Percentiles rank a stretch among this genome's conserved stretches.
phyloP scores from a whole-genome alignment of 192 early-diverging fungal species.

The Jimgerdemannia lactiflua region DNA sequence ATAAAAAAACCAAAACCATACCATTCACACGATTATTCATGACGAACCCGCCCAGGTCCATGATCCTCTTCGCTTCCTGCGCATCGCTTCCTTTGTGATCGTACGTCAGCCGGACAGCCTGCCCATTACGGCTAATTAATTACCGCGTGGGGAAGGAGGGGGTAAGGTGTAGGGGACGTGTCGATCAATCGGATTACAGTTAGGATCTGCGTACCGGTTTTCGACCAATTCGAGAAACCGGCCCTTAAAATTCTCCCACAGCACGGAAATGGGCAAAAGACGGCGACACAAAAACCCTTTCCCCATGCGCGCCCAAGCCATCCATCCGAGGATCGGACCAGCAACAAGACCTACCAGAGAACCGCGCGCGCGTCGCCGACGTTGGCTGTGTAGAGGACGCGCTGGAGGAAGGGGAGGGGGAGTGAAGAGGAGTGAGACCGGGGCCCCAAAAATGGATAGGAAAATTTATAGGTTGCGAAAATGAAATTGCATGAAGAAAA shows the following conservation, averaged over 20 bases:
- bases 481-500: not conserved
- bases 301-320: too few relatives aligned
- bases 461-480: not conserved
- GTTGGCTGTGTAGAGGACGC: conserved; percentile 92
- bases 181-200: conserved; percentile 8
- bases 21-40: conserved; percentile 99
- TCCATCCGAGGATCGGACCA: not conserved
- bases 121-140: conserved; percentile 63
- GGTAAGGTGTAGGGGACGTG: not conserved
- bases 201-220: not conserved
- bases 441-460: not conserved
- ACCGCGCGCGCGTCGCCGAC: conserved; percentile 97
- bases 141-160: not conserved
- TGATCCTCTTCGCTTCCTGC: conserved; percentile 85
- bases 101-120: conserved; percentile 87
- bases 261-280: too few relatives aligned
- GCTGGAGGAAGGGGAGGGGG: conserved; percentile 31
- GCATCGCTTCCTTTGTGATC: conserved; percentile 98
- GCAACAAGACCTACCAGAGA: conserved; percentile 53
- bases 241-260: too few relatives aligned
- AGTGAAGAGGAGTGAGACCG: conserved; percentile 1
- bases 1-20: conserved; percentile 17
- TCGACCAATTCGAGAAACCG: not conserved
- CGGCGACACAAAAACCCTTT: too few relatives aligned
- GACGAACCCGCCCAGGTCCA: conserved; percentile 93